A percentile compares a stretch with the other conserved stretches of the same genome.
phyloP scores from a whole-genome alignment of 805 yeast species.

The Myxozyma lipomycoides region DNA sequence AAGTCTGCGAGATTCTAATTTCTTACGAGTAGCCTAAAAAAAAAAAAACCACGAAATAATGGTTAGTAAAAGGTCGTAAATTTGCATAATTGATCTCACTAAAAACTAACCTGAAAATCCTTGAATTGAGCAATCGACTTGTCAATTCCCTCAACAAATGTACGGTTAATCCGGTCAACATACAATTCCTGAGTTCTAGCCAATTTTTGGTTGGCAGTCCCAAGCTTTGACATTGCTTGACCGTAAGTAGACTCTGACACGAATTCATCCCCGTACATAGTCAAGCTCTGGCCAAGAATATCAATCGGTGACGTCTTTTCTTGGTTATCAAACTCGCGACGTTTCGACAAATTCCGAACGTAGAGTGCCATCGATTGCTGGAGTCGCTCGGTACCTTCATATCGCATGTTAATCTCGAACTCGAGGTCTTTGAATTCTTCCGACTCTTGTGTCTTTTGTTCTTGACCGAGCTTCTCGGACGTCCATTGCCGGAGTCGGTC shows the following conservation, averaged over 20 bases:
- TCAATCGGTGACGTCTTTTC: conserved; percentile 29
- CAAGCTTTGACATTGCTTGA: conserved; percentile 26
- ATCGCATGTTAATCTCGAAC: conserved; percentile 28
- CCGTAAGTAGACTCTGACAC: conserved; percentile 27
- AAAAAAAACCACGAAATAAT: not conserved
- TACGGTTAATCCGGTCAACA: conserved; percentile 27
- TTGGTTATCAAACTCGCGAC: conserved; percentile 28
- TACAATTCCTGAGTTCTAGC: conserved; percentile 28
- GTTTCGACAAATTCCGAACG: conserved; percentile 28
- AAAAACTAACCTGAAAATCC: conserved; percentile 21
- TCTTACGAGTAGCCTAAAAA: conserved; percentile 22
- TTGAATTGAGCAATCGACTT: conserved; percentile 28
- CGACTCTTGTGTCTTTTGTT: conserved; percentile 30
- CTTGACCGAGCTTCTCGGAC: conserved; percentile 29
- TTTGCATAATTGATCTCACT: too few relatives aligned
- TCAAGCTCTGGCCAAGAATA: conserved; percentile 28
- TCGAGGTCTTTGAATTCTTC: conserved; percentile 30
- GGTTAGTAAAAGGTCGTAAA: too few relatives aligned
- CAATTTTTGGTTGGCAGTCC: conserved; percentile 27
- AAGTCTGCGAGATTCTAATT: conserved; percentile 29
- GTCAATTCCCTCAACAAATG: conserved; percentile 26
- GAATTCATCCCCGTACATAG: conserved; percentile 28
- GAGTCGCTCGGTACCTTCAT: conserved; percentile 28
- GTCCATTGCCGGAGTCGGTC: conserved; percentile 31
- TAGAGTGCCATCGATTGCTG: conserved; percentile 25